A percentile compares a stretch with the other conserved stretches of the same genome.
Evolutionary conservation across 2,329 filamentous ascomycete genomes (phyloP).

Genomic region (Raffaelea deltoideospora): DNA sequence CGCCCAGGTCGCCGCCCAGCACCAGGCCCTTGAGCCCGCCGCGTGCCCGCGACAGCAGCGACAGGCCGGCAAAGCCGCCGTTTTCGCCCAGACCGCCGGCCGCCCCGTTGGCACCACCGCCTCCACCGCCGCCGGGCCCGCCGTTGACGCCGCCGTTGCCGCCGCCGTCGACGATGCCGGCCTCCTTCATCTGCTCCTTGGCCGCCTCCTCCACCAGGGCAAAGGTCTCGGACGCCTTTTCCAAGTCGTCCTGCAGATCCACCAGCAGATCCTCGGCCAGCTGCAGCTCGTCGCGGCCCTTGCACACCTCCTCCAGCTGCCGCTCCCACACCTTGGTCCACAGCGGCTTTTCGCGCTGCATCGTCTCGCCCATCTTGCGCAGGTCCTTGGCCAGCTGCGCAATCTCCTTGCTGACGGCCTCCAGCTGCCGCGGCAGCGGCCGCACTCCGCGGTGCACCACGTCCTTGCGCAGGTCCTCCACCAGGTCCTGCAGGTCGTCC

Average conservation of each 20-base stretch:
- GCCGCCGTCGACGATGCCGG: slow-evolving; percentile 35
- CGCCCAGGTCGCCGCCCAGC: slow-evolving; percentile 24
- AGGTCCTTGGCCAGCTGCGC: slow-evolving; percentile 67
- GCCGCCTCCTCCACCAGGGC: slow-evolving; percentile 92
- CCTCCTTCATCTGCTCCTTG: slow-evolving; percentile 87
- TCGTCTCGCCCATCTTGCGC: slow-evolving; percentile 85
- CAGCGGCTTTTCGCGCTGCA: slow-evolving; percentile 81
- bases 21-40: slow-evolving; percentile 39
- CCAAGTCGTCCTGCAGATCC: slow-evolving; percentile 84
- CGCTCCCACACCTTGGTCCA: slow-evolving; percentile 99
- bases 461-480: slow-evolving; percentile 94
- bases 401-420: slow-evolving; percentile 80
- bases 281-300: slow-evolving; percentile 84
- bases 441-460: slow-evolving; percentile 87
- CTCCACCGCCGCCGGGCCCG: slow-evolving; percentile 29
- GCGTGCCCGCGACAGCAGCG: slow-evolving; percentile 25
- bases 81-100: slow-evolving; percentile 28
- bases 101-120: slow-evolving; percentile 27
- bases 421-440: slow-evolving; percentile 77
- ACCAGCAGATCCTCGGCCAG: slow-evolving; percentile 92
- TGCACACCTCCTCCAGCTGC: slow-evolving; percentile 87
- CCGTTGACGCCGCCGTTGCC: slow-evolving; percentile 33
- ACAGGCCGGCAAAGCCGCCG: slow-evolving; percentile 1
- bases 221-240: slow-evolving; percentile 88
- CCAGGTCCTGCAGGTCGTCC: slow-evolving; percentile 90